Conservation (phyloP, 441 rosid genomes). For the Erodium texanum region DNA sequence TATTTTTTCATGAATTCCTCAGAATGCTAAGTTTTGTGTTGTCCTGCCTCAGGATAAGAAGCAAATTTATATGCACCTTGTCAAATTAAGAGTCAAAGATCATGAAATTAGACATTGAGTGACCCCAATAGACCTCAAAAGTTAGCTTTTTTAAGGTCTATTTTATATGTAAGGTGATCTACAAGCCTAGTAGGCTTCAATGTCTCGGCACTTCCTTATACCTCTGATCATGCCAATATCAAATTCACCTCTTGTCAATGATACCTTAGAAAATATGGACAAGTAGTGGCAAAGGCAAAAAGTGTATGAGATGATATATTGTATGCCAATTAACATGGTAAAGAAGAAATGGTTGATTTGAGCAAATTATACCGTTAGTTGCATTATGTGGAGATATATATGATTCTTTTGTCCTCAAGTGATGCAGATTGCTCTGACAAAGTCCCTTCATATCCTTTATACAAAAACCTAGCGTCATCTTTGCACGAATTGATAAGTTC, state of each 20-base stretch:
- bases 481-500: constrained; percentile 15
- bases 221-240: not conserved
- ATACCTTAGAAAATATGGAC: not conserved
- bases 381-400: not conserved
- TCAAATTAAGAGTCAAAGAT: not conserved
- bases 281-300: not conserved
- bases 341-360: not conserved
- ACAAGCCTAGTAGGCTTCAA: too few species aligned
- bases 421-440: constrained; percentile 11
- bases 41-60: not conserved
- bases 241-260: not conserved
- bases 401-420: not conserved
- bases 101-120: not conserved
- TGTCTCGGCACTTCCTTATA: not conserved
- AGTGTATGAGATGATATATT: not conserved
- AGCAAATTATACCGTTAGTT: not conserved
- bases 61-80: not conserved
- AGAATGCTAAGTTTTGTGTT: not conserved
- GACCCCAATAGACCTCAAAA: not conserved
- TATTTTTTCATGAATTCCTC: too few species aligned
- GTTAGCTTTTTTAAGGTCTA: not conserved
- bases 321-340: not conserved
- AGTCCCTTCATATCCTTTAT: constrained; percentile 16
- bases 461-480: constrained; percentile 17
- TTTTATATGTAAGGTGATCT: too few species aligned